Percentiles rank a stretch among this genome's conserved stretches.
phyloP scores from a whole-genome alignment of 2,329 filamentous ascomycete genomes.

The Cytospora paraplurivora region DNA sequence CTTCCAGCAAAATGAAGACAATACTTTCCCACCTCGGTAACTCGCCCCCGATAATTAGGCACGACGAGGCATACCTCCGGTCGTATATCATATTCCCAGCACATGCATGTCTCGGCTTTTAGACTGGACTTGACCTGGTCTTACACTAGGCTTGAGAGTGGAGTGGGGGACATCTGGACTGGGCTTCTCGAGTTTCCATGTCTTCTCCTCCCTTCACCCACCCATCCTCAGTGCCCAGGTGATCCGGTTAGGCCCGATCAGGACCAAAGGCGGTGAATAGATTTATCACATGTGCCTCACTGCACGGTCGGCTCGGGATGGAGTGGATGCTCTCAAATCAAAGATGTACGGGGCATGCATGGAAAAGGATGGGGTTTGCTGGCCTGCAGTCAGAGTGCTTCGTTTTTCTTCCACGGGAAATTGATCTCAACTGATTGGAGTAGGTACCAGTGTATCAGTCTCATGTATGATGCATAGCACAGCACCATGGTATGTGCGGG shows the following conservation, averaged over 20 bases:
- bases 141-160: not conserved
- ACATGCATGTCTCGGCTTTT: not conserved
- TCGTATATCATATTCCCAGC: not conserved
- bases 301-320: not conserved
- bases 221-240: not conserved
- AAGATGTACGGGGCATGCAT: not conserved
- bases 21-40: not conserved
- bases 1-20: not conserved
- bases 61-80: not conserved
- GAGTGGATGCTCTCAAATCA: not conserved
- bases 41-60: not conserved
- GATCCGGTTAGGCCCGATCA: not conserved
- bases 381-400: too few relatives aligned
- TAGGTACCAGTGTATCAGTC: too few relatives aligned
- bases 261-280: not conserved
- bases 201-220: not conserved
- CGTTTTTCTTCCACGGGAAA: too few relatives aligned
- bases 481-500: too few relatives aligned
- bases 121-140: too few relatives aligned
- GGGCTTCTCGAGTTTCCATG: not conserved
- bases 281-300: not conserved
- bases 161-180: not conserved
- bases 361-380: not conserved
- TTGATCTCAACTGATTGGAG: too few relatives aligned
- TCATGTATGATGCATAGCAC: too few relatives aligned